Conservation (phyloP, 192 early-diverging fungal genomes). For the Podochytrium sp. region DNA sequence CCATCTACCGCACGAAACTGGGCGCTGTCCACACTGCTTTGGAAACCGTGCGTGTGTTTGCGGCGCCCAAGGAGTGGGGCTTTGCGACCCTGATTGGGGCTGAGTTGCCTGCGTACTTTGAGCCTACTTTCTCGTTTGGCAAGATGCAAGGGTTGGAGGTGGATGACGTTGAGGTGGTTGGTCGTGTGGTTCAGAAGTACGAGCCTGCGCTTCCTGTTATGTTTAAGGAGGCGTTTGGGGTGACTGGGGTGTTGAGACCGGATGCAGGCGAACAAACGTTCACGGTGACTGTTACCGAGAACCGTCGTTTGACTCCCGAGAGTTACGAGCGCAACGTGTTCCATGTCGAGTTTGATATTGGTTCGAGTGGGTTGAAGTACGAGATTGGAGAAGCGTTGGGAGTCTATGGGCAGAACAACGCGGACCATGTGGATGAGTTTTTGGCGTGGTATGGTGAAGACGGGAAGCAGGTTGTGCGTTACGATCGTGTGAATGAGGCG, state of each 20-base stretch:
- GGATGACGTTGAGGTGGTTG: slow-evolving; percentile 40
- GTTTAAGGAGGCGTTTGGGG: slow-evolving; percentile 73
- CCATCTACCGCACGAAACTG: slow-evolving; percentile 39
- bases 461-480: slow-evolving; percentile 63
- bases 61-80: slow-evolving; percentile 2
- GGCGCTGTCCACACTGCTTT: slow-evolving; percentile 43
- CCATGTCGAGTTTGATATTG: slow-evolving; percentile 94
- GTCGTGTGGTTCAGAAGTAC: slow-evolving; percentile 47
- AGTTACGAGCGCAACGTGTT: slow-evolving; percentile 95
- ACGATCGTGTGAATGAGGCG: slow-evolving; percentile 58
- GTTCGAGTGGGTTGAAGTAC: slow-evolving; percentile 78
- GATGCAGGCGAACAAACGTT: slow-evolving; percentile 66
- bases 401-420: slow-evolving; percentile 89
- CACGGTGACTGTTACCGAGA: slow-evolving; percentile 70
- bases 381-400: slow-evolving; percentile 94
- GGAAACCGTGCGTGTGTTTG: slow-evolving; percentile 18
- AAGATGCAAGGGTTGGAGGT: slow-evolving; percentile 39
- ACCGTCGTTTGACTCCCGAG: slow-evolving; percentile 82
- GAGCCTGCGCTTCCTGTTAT: slow-evolving; percentile 65
- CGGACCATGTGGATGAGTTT: slow-evolving; percentile 71
- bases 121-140: slow-evolving; percentile 24
- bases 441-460: slow-evolving; percentile 74
- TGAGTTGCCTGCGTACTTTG: slow-evolving; percentile 30
- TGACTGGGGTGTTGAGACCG: slow-evolving; percentile 56
- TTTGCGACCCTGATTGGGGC: slow-evolving; percentile 12